phyloP scores from a whole-genome alignment of 768 basidiomycete genomes.

The Agrocybe praecox region DNA sequence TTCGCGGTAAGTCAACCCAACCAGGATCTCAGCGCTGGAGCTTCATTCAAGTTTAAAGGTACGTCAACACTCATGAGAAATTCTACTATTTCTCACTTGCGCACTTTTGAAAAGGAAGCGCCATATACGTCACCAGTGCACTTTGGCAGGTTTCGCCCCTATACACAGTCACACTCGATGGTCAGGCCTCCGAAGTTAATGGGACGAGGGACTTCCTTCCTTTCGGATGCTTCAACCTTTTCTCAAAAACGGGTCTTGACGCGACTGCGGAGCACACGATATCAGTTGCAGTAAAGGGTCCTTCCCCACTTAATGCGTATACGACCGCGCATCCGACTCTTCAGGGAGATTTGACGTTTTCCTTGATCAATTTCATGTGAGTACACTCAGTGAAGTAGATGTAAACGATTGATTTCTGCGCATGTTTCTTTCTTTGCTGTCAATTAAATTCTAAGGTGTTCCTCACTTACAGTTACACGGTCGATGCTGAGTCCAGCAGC shows the following conservation, averaged over 20 bases:
- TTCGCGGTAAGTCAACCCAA: constrained; percentile 8
- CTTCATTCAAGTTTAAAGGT: constrained; percentile 16
- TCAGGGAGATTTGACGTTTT: neutral
- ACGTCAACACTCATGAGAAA: too few relatives aligned
- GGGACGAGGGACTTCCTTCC: constrained; percentile 1
- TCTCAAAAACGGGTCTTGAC: constrained; percentile 8
- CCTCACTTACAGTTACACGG: neutral
- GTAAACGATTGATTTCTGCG: too few relatives aligned
- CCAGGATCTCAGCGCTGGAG: constrained; percentile 6
- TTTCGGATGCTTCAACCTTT: constrained; percentile 5
- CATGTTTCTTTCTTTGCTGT: too few relatives aligned
- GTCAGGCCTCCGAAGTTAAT: constrained; percentile 8
- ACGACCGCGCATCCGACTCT: constrained; percentile 4
- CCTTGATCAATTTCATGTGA: constrained; percentile 15
- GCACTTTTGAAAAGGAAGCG: constrained; percentile 2
- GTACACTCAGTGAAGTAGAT: neutral
- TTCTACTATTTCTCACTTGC: too few relatives aligned
- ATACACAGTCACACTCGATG: constrained; percentile 14
- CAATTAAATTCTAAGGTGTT: neutral
- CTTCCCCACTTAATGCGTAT: constrained; percentile 10
- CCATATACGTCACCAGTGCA: constrained; percentile 7
- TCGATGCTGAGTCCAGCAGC: neutral
- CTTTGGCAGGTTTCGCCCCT: constrained; percentile 8
- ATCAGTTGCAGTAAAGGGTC: constrained; percentile 4
- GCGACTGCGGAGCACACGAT: constrained; percentile 11